Percentiles rank a stretch among this genome's conserved stretches.
Evolutionary conservation across 2,329 filamentous ascomycete genomes (phyloP).

Genomic region (Botryotinia globosa): DNA sequence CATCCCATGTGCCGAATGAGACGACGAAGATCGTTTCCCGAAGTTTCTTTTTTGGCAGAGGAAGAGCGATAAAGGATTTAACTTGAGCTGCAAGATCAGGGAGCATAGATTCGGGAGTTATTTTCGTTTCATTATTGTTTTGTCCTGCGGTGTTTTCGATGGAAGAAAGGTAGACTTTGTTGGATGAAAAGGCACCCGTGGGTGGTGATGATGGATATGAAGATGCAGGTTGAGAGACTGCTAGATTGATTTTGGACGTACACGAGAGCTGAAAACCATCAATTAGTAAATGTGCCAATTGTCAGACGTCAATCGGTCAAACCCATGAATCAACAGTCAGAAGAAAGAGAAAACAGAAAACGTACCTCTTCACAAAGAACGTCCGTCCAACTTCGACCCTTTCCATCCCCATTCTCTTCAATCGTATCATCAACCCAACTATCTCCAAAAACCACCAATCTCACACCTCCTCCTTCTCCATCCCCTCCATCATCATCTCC

Average conservation of each 20-base stretch:
- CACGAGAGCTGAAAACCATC: constrained; percentile 32
- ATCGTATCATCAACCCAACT: constrained; percentile 35
- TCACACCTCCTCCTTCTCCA: constrained; percentile 22
- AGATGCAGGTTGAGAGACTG: constrained; percentile 30
- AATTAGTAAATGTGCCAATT: neutral
- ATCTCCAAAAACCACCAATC: constrained; percentile 38
- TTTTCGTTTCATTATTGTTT: neutral
- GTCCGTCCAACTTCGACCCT: constrained; percentile 34
- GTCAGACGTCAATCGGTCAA: neutral
- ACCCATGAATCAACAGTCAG: neutral
- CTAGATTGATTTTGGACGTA: constrained; percentile 34
- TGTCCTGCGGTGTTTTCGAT: neutral
- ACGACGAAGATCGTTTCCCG: constrained; percentile 34
- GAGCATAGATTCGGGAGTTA: constrained; percentile 21
- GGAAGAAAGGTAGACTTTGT: constrained; percentile 25
- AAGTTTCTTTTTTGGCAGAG: constrained; percentile 21
- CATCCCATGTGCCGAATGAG: constrained; percentile 39
- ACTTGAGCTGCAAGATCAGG: constrained; percentile 36
- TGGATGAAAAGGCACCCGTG: constrained; percentile 32
- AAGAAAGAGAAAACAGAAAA: neutral
- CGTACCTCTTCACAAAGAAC: constrained; percentile 36
- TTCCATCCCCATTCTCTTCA: constrained; percentile 21
- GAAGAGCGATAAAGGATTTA: constrained; percentile 31
- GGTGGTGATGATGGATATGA: constrained; percentile 27
- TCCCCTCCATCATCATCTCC: constrained; percentile 18